Percentiles rank a stretch among this genome's conserved stretches.
These are phyloP conservation scores for Acanthamoeba rhysodes DNA, from an alignment of 208 protist species.

Conservation along the genomic window DNA sequence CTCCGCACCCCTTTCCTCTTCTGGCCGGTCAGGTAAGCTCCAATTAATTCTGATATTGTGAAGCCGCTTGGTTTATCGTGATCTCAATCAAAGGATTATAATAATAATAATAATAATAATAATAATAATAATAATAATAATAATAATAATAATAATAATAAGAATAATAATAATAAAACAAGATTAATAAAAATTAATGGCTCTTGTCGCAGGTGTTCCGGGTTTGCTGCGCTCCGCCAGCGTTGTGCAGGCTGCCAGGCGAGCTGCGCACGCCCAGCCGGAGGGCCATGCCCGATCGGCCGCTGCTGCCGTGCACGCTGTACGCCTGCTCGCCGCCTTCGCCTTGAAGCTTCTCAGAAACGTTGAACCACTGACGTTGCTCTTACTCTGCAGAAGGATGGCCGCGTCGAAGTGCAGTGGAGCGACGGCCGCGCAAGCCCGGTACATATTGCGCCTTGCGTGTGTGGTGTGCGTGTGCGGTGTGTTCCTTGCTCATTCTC, in stretches of 20 bases:
- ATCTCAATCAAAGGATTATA: too few species aligned
- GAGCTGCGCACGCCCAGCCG: background rate
- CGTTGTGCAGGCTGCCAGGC: background rate
- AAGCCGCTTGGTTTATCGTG: too few species aligned
- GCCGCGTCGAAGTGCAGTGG: conserved; percentile 33
- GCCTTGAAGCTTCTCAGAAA: background rate
- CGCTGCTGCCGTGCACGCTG: background rate
- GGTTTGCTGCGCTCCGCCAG: background rate
- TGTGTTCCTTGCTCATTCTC: background rate
- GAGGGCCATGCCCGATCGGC: background rate
- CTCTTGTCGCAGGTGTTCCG: too few species aligned
- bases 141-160: too few species aligned
- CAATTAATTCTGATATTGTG: too few species aligned
- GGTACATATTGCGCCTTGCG: background rate
- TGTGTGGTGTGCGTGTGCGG: background rate
- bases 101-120: too few species aligned
- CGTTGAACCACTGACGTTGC: background rate
- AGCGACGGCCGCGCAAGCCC: conserved; percentile 32
- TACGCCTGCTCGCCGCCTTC: background rate
- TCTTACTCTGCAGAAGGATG: background rate
- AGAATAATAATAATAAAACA: too few species aligned
- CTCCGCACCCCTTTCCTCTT: background rate
- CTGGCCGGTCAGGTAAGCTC: background rate
- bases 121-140: too few species aligned
- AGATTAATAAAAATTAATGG: too few species aligned